Evolutionary conservation across 2,329 filamentous ascomycete species (phyloP).

Genomic region (Tolypocladium guangdongense): DNA sequence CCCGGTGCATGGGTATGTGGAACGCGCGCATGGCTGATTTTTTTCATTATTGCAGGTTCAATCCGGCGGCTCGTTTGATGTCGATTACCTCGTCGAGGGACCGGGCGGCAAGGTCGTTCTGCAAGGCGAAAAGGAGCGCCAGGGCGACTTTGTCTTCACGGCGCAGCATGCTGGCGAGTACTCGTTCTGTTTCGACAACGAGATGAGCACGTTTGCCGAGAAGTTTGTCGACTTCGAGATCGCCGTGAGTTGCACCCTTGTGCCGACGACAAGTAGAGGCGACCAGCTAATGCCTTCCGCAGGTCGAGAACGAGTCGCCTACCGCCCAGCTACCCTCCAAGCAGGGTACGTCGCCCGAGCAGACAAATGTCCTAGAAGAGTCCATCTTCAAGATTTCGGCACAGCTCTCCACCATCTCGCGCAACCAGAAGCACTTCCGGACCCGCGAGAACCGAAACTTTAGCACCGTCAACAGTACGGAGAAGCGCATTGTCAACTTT

Average conservation of each 20-base stretch:
- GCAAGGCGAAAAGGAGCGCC: constrained; percentile 79
- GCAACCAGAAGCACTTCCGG: constrained; percentile 99
- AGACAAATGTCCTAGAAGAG: constrained; percentile 82
- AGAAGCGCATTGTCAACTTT: constrained; percentile 94
- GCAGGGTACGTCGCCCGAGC: constrained; percentile 78
- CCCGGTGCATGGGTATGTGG: neutral
- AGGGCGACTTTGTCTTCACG: constrained; percentile 97
- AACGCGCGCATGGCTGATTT: neutral
- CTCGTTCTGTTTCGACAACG: constrained; percentile 95
- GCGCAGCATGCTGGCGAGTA: constrained; percentile 83
- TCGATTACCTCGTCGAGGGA: constrained; percentile 82
- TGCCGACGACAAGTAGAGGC: neutral
- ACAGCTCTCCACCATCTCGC: constrained; percentile 84
- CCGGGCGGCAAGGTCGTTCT: constrained; percentile 73
- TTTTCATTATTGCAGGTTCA: constrained; percentile 56
- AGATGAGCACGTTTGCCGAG: constrained; percentile 95
- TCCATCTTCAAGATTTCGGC: constrained; percentile 90
- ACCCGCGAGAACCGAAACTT: constrained; percentile 98
- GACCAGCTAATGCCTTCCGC: constrained; percentile 3
- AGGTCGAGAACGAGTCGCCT: constrained; percentile 87
- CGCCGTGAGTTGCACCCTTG: constrained; percentile 35
- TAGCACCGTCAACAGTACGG: constrained; percentile 92
- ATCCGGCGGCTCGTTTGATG: constrained; percentile 95
- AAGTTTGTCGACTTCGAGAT: constrained; percentile 99
- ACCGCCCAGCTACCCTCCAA: constrained; percentile 70